A percentile compares a stretch with the other conserved stretches of the same genome.
phyloP scores from a whole-genome alignment of 495 filamentous ascomycete species.

The Annulohypoxylon bovei region DNA sequence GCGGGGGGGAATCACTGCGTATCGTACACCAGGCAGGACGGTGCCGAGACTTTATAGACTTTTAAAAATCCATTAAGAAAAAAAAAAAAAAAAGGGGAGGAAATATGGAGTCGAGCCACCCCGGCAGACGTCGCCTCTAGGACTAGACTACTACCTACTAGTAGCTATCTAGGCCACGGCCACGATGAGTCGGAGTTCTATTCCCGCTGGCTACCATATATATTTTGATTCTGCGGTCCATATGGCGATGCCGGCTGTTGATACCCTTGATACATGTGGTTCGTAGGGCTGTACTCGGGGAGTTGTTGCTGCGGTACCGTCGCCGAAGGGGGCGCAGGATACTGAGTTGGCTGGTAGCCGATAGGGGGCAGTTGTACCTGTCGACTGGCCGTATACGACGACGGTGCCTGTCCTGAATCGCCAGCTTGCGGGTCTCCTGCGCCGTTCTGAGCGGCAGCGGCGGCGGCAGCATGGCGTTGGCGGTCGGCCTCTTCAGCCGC shows the following conservation, averaged over 20 bases:
- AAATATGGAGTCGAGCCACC: slow-evolving; percentile 11
- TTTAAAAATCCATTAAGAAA: slow-evolving; percentile 21
- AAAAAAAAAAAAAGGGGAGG: not conserved
- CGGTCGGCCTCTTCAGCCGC: slow-evolving; percentile 88
- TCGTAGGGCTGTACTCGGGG: slow-evolving; percentile 69
- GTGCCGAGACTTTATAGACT: slow-evolving; percentile 31
- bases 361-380: slow-evolving; percentile 83
- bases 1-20: slow-evolving; percentile 28
- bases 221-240: slow-evolving; percentile 69
- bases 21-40: slow-evolving; percentile 35
- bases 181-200: slow-evolving; percentile 10
- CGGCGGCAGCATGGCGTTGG: slow-evolving; percentile 66
- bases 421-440: slow-evolving; percentile 52
- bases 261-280: slow-evolving; percentile 64
- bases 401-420: slow-evolving; percentile 60
- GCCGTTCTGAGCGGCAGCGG: slow-evolving; percentile 59
- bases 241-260: slow-evolving; percentile 78
- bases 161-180: not conserved
- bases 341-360: slow-evolving; percentile 78
- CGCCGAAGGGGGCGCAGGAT: slow-evolving; percentile 70
- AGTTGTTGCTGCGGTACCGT: slow-evolving; percentile 65
- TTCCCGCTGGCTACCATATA: slow-evolving; percentile 78
- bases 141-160: slow-evolving; percentile 3
- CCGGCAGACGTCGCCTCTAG: not conserved
- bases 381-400: slow-evolving; percentile 69